Base-by-base conservation (phyloP, 1,284 basidiomycete genomes). In the Sphagnurus paluster region DNA sequence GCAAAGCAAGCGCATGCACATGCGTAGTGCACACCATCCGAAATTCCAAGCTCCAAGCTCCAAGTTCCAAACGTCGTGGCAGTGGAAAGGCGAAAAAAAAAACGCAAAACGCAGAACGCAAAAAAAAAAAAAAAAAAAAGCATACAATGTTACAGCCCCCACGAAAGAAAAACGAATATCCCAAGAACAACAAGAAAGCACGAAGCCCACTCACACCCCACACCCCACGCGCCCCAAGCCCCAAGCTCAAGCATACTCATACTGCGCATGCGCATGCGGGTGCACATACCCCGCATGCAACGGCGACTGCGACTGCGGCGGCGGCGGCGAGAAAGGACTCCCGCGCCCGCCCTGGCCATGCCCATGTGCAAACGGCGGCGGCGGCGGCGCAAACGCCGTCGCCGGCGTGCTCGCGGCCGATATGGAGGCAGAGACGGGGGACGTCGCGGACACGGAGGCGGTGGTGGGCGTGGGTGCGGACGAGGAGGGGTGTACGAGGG, bases 271-370 rank as follows among this genome's bases (percentile, higher is more conserved):
- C 20, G 8, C 39, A 13, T 38, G 13, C 21, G 21, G n/a, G n/a
- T 16, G 4, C 30, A 3, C 32, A 14, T 44, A 24, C 21, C 36
- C 39, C 23, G 20, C 35, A 37, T 43, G 41, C 26, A 11, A 33
- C 36, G 30, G n/a, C 14, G 26, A 19, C 34, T 28, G 14, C 44
- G 28, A 14, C 2, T 25, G 21, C 41, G 49, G 50, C 19, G 44
- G 19, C 8, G 44, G 37, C 25, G 46, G 46, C n/a, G n/a, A n/a
- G n/a, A n/a, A n/a, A n/a, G 11, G 29, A 54, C 1, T 38, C 41
- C 40, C 44, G 44, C 9, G 44, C 42, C 42, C 42, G 42, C 10
- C 42, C 45, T 40, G 44, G 1, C 35, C 42, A 6, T 33, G 34
- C 16, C 20, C 23, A 24, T 30, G 34, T 32, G 29, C 29, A 38